Conservation (phyloP, 441 rosid genomes). For the Gossypium davidsonii region DNA sequence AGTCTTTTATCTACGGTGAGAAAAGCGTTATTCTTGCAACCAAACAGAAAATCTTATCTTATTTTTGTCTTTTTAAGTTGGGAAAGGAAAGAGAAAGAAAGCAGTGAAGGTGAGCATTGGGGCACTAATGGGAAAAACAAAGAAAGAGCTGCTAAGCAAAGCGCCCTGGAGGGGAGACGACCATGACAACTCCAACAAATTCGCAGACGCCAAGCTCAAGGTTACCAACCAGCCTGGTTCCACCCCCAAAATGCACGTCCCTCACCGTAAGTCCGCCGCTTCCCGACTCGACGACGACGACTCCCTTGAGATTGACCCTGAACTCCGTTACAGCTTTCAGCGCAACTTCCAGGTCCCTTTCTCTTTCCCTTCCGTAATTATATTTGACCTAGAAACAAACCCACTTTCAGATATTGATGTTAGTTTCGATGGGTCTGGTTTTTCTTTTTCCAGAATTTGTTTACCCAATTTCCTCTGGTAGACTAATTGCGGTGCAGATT, state of each 20-base stretch:
- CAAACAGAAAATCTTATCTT: conserved; percentile 7
- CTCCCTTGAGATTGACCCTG: conserved; percentile 67
- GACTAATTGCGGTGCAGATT: background rate
- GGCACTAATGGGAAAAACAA: conserved; percentile 36
- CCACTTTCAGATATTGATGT: background rate
- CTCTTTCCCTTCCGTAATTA: background rate
- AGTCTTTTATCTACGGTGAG: too few relatives aligned
- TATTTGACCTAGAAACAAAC: background rate
- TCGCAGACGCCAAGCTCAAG: conserved; percentile 66
- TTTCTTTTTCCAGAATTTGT: background rate
- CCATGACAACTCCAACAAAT: conserved; percentile 41
- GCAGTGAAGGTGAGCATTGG: background rate
- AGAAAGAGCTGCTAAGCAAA: conserved; percentile 63
- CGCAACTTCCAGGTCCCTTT: conserved; percentile 61
- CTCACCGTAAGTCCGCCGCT: conserved; percentile 34
- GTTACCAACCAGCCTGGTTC: conserved; percentile 68
- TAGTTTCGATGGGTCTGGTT: background rate
- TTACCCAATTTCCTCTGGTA: background rate
- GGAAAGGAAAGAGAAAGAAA: background rate
- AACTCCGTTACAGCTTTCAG: conserved; percentile 91
- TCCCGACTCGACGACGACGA: conserved; percentile 32
- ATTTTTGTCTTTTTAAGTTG: background rate
- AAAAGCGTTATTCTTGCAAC: background rate
- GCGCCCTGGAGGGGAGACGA: conserved; percentile 88
- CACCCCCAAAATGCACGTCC: conserved; percentile 78